These are phyloP conservation scores for Saksenaea vasiformis DNA, from an alignment of 371 early-diverging fungal genomes.

Conservation along the genomic window DNA sequence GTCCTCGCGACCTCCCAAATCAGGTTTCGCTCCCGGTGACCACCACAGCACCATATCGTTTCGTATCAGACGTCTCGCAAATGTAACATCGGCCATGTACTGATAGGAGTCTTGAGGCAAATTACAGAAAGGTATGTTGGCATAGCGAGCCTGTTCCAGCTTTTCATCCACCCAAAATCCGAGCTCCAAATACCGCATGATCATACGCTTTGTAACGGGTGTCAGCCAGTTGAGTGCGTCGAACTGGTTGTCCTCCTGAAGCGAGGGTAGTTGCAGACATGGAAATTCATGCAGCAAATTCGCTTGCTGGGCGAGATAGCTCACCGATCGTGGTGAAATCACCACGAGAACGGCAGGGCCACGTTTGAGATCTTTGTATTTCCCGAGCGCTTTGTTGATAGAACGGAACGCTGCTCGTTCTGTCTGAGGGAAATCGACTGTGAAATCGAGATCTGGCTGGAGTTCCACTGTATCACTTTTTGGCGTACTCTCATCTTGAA, in stretches of 20 bases:
- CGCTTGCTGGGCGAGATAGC: conserved; percentile 54
- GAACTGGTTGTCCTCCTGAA: conserved; percentile 59
- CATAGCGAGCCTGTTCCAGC: conserved; percentile 77
- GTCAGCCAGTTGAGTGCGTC: conserved; percentile 89
- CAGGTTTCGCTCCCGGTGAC: conserved; percentile 78
- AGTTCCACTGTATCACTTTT: conserved; percentile 52
- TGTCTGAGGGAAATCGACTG: conserved; percentile 42
- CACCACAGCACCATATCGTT: conserved; percentile 91
- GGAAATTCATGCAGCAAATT: conserved; percentile 69
- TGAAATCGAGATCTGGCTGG: conserved; percentile 48
- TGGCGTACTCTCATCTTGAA: conserved; percentile 23
- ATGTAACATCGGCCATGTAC: conserved; percentile 81
- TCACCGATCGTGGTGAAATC: conserved; percentile 54
- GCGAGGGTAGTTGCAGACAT: conserved; percentile 61
- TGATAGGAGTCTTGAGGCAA: conserved; percentile 78
- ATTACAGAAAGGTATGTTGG: conserved; percentile 91
- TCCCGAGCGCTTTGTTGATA: conserved; percentile 50
- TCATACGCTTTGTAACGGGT: conserved; percentile 65
- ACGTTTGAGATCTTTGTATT: conserved; percentile 61
- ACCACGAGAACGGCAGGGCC: conserved; percentile 76
- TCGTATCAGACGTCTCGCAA: conserved; percentile 75
- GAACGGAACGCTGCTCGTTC: conserved; percentile 61
- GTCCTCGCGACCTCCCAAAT: conserved; percentile 89
- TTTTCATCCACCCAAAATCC: conserved; percentile 76
- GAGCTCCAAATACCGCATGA: conserved; percentile 72